Conservation (phyloP, 345 rosid species). For the Eucalyptus regnans region DNA sequence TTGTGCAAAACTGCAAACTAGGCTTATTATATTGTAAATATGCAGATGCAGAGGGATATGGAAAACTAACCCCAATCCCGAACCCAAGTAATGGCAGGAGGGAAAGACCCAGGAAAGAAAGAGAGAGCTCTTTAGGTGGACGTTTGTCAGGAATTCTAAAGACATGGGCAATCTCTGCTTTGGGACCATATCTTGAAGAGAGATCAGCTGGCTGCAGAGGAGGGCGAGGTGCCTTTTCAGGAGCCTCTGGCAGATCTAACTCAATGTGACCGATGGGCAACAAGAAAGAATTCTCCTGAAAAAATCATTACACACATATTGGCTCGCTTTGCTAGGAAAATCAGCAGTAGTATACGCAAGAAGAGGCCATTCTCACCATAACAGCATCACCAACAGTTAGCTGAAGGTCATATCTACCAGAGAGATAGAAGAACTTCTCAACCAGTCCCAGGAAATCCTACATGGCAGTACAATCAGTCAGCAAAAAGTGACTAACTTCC, state of each 20-base stretch:
- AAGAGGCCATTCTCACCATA: conserved; percentile 45
- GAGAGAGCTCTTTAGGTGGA: conserved; percentile 73
- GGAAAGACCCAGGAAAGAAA: conserved; percentile 71
- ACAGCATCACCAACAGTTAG: conserved; percentile 85
- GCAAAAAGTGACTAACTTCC: not conserved
- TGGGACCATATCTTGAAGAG: conserved; percentile 65
- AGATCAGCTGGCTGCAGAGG: conserved; percentile 57
- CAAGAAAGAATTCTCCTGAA: conserved; percentile 82
- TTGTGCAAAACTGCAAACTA: not conserved
- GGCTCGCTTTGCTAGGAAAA: not conserved
- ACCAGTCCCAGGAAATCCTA: conserved; percentile 94
- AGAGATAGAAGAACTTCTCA: conserved; percentile 88
- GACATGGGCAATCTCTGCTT: conserved; percentile 82
- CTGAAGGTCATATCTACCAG: conserved; percentile 82
- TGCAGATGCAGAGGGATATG: not conserved
- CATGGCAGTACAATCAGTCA: not conserved
- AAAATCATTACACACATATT: not conserved
- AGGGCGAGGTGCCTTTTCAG: conserved; percentile 83
- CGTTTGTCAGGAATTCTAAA: conserved; percentile 86
- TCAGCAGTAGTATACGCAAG: not conserved
- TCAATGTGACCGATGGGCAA: conserved; percentile 60
- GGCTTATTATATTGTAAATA: not conserved
- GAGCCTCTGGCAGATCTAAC: conserved; percentile 84
- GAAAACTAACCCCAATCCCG: conserved; percentile 69
- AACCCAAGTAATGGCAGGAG: conserved; percentile 72